phyloP scores from a whole-genome alignment of 2,329 filamentous ascomycete genomes.

The Cordyceps cateniannulata region DNA sequence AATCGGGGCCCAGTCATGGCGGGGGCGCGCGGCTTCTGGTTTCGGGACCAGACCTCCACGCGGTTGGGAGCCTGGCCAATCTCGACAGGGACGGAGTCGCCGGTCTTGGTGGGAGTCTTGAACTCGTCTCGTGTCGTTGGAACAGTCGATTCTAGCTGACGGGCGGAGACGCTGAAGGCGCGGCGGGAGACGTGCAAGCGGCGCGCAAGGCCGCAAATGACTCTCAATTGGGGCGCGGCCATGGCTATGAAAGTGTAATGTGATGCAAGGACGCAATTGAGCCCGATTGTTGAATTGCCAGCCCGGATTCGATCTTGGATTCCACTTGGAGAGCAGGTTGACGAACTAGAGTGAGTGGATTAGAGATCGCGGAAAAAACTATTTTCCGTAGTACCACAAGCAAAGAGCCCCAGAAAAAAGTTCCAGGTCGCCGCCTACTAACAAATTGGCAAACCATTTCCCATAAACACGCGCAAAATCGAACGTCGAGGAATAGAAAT shows the following conservation, averaged over 20 bases:
- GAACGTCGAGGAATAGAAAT: not conserved
- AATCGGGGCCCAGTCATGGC: slow-evolving; percentile 95
- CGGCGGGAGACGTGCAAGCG: slow-evolving; percentile 38
- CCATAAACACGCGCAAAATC: not conserved
- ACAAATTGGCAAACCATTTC: not conserved
- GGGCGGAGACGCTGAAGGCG: slow-evolving; percentile 42
- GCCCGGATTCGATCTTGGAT: not conserved
- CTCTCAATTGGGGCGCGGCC: slow-evolving; percentile 41
- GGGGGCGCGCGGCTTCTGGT: slow-evolving; percentile 70
- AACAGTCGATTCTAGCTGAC: slow-evolving; percentile 38
- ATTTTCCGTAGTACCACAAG: not conserved
- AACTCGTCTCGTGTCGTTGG: slow-evolving; percentile 29
- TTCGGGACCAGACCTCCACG: slow-evolving; percentile 71
- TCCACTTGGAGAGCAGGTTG: slow-evolving; percentile 4
- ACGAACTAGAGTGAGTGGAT: slow-evolving; percentile 14
- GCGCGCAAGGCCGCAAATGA: slow-evolving; percentile 37
- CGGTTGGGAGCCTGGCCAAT: slow-evolving; percentile 83
- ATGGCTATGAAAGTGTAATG: slow-evolving; percentile 24
- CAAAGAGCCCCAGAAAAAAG: slow-evolving; percentile 12
- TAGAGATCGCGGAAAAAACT: slow-evolving; percentile 14
- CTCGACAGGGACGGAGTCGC: slow-evolving; percentile 40
- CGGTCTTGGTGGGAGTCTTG: slow-evolving; percentile 36
- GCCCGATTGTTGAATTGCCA: not conserved
- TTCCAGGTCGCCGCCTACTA: not conserved
- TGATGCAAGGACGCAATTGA: slow-evolving; percentile 1